Percentiles rank a stretch among this genome's conserved stretches.
phyloP scores from a whole-genome alignment of 2,329 filamentous ascomycete species.

The Aspergillus neotritici region DNA sequence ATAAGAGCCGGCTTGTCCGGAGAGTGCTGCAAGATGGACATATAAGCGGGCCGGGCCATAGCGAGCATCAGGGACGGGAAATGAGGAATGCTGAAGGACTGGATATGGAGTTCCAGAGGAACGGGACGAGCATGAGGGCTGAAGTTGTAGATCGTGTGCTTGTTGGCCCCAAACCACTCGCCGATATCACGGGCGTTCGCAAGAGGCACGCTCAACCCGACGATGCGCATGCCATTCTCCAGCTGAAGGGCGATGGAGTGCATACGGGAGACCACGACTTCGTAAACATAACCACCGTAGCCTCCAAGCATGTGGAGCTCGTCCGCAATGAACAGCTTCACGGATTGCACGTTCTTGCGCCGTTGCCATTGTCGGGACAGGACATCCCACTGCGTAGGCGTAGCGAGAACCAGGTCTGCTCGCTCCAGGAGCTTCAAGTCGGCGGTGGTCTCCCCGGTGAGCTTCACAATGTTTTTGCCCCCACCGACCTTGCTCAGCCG shows the following conservation, averaged over 20 bases:
- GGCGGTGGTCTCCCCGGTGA: conserved; percentile 85
- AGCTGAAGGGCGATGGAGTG: conserved; percentile 89
- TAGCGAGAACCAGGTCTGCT: conserved; percentile 85
- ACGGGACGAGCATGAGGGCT: conserved; percentile 85
- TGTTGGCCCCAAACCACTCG: conserved; percentile 96
- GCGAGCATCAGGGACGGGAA: conserved; percentile 98
- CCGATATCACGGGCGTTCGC: conserved; percentile 90
- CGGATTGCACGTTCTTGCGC: conserved; percentile 86
- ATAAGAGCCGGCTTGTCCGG: conserved; percentile 83
- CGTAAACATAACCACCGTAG: conserved; percentile 80
- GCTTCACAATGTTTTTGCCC: conserved; percentile 84
- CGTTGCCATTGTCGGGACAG: conserved; percentile 94
- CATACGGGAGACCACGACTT: conserved; percentile 96
- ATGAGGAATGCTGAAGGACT: conserved; percentile 92
- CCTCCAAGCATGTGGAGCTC: conserved; percentile 91
- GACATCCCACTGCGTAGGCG: conserved; percentile 91
- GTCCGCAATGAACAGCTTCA: conserved; percentile 89
- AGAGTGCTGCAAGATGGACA: conserved; percentile 81
- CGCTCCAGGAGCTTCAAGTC: conserved; percentile 84
- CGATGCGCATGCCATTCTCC: conserved; percentile 75
- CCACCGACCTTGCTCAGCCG: conserved; percentile 67
- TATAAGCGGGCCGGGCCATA: conserved; percentile 92
- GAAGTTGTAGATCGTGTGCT: conserved; percentile 99
- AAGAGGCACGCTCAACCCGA: conserved; percentile 85
- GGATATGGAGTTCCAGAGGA: conserved; percentile 86